phyloP scores from a whole-genome alignment of 1,284 basidiomycete genomes.

The Cryptococcus sp. region DNA sequence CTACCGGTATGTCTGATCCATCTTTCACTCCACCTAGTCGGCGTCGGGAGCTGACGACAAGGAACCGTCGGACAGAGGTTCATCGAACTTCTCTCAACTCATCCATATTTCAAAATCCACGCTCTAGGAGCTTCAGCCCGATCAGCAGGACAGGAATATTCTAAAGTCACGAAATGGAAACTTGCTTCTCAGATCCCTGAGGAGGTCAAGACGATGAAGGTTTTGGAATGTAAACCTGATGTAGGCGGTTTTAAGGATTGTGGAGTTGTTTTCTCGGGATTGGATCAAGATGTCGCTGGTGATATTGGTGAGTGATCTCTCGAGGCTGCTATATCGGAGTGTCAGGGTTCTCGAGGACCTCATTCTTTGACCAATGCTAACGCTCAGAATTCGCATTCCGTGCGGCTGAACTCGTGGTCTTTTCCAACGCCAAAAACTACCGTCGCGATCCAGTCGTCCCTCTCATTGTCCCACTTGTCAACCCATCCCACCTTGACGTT shows the following conservation, averaged over 20 bases:
- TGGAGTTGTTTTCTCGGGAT: slow-evolving; percentile 85
- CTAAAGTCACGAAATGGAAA: slow-evolving; percentile 83
- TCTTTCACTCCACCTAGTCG: not conserved
- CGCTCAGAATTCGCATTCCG: slow-evolving; percentile 77
- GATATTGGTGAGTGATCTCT: slow-evolving; percentile 70
- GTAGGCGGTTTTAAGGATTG: slow-evolving; percentile 68
- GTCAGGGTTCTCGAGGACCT: no score
- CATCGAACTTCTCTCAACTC: slow-evolving; percentile 78
- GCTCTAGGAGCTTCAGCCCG: slow-evolving; percentile 84
- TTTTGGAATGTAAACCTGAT: slow-evolving; percentile 73
- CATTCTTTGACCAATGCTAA: slow-evolving; percentile 1
- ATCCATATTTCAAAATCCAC: slow-evolving; percentile 87
- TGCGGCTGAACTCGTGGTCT: slow-evolving; percentile 81
- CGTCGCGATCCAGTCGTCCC: slow-evolving; percentile 92
- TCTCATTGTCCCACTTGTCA: slow-evolving; percentile 94
- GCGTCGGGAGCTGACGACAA: slow-evolving; percentile 6
- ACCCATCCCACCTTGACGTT: slow-evolving; percentile 80
- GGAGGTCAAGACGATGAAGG: slow-evolving; percentile 62
- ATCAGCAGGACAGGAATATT: slow-evolving; percentile 83
- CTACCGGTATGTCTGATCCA: slow-evolving; percentile 61
- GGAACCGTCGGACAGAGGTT: slow-evolving; percentile 85
- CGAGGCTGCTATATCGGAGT: no score
- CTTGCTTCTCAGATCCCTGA: slow-evolving; percentile 73
- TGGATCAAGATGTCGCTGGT: slow-evolving; percentile 91
- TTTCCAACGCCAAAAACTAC: slow-evolving; percentile 98